Evolutionary conservation across 306 rosid species (phyloP).

Genomic region (Pterocarpus santalinus): DNA sequence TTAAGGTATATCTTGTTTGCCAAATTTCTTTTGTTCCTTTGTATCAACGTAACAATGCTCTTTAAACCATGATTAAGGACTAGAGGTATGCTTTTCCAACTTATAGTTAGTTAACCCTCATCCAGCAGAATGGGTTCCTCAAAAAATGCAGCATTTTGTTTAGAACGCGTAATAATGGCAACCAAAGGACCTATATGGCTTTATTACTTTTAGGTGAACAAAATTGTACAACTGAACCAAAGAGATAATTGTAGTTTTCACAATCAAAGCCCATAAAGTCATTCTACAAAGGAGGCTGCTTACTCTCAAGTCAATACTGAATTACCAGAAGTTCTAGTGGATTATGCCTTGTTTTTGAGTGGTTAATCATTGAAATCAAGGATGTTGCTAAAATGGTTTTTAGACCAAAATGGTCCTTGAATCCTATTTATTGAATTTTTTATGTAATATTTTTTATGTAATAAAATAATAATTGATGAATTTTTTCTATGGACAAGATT

Average conservation of each 20-base stretch:
- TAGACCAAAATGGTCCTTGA: too few relatives aligned
- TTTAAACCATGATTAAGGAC: too few relatives aligned
- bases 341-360: background rate
- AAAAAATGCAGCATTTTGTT: conserved; percentile 1
- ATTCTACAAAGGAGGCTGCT: conserved; percentile 7
- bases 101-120: background rate
- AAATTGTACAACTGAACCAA: background rate
- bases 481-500: too few relatives aligned
- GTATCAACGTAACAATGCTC: too few relatives aligned
- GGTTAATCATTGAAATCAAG: background rate
- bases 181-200: background rate
- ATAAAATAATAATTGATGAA: too few relatives aligned
- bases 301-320: conserved; percentile 6
- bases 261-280: background rate
- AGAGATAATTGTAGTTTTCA: background rate
- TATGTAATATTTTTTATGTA: too few relatives aligned
- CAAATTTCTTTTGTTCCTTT: background rate
- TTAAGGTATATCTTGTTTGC: too few relatives aligned
- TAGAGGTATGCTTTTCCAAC: background rate
- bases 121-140: background rate
- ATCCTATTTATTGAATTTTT: too few relatives aligned
- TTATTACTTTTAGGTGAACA: background rate
- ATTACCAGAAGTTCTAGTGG: background rate
- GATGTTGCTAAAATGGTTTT: too few relatives aligned
- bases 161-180: background rate